Conservation (phyloP, 2,329 filamentous ascomycete genomes). For the Aspergillus glaucus region DNA sequence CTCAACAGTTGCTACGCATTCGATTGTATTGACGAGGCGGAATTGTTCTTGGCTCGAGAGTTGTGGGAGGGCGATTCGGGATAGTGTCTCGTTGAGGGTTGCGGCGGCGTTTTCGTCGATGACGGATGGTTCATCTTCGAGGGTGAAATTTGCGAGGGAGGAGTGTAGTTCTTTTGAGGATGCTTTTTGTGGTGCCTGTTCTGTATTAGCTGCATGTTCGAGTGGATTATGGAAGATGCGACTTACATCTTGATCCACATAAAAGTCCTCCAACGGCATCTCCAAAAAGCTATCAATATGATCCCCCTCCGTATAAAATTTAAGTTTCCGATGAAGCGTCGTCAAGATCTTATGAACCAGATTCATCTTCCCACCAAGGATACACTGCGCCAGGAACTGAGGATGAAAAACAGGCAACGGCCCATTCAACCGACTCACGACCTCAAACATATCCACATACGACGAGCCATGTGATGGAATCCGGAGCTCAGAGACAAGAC, state of each 20-base stretch:
- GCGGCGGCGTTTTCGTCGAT: slow-evolving; percentile 67
- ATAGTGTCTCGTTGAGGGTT: slow-evolving; percentile 70
- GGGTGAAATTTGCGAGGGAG: slow-evolving; percentile 46
- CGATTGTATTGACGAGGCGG: slow-evolving; percentile 73
- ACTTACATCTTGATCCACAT: slow-evolving; percentile 40
- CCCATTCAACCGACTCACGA: slow-evolving; percentile 77
- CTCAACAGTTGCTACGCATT: slow-evolving; percentile 77
- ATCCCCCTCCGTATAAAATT: slow-evolving; percentile 78
- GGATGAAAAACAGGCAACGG: slow-evolving; percentile 88
- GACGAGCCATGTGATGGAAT: slow-evolving; percentile 43
- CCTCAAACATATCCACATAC: slow-evolving; percentile 67
- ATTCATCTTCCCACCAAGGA: slow-evolving; percentile 68
- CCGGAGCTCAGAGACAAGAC: slow-evolving; percentile 52
- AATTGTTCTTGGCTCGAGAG: slow-evolving; percentile 83
- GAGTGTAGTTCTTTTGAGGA: slow-evolving; percentile 45
- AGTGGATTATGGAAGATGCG: not conserved
- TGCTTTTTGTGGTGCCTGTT: slow-evolving; percentile 32
- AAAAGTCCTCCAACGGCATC: slow-evolving; percentile 46
- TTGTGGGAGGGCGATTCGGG: slow-evolving; percentile 66
- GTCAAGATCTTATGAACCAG: slow-evolving; percentile 68
- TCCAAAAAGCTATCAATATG: slow-evolving; percentile 71
- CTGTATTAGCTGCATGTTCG: no score
- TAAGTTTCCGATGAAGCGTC: slow-evolving; percentile 67
- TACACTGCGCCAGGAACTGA: slow-evolving; percentile 80
- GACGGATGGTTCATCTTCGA: slow-evolving; percentile 52